Evolutionary conservation across 2,329 filamentous ascomycete species (phyloP).

Genomic region (Epichloe scottii): DNA sequence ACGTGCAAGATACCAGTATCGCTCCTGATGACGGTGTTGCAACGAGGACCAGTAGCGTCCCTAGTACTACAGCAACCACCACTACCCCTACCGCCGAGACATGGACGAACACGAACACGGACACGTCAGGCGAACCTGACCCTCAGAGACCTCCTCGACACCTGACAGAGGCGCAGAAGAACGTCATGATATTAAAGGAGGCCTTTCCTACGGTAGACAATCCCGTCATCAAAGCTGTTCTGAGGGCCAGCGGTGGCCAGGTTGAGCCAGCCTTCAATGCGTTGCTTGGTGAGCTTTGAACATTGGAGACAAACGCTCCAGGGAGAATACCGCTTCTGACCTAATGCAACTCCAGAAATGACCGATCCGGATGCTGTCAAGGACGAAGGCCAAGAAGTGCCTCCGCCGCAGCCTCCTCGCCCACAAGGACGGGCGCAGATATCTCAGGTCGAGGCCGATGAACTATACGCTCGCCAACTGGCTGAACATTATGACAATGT

Average conservation of each 20-base stretch:
- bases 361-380: slow-evolving; percentile 60
- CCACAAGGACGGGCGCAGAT: slow-evolving; percentile 51
- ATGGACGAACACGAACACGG: neutral
- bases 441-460: slow-evolving; percentile 80
- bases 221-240: slow-evolving; percentile 72
- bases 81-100: slow-evolving; percentile 20
- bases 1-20: slow-evolving; percentile 47
- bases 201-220: slow-evolving; percentile 80
- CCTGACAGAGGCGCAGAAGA: slow-evolving; percentile 68
- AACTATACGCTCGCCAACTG: slow-evolving; percentile 81
- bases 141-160: slow-evolving; percentile 82
- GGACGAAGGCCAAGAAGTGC: slow-evolving; percentile 41
- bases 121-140: slow-evolving; percentile 22
- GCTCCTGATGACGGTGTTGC: slow-evolving; percentile 28
- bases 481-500: slow-evolving; percentile 75
- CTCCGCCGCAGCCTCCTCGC: slow-evolving; percentile 69
- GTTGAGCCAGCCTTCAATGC: slow-evolving; percentile 95
- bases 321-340: neutral
- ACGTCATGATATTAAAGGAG: slow-evolving; percentile 78
- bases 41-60: slow-evolving; percentile 8
- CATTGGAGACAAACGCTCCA: neutral
- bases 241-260: slow-evolving; percentile 73
- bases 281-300: slow-evolving; percentile 52
- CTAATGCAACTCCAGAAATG: slow-evolving; percentile 44
- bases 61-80: slow-evolving; percentile 10